phyloP scores from a whole-genome alignment of 441 rosid species.

The Mallotus japonicus region DNA sequence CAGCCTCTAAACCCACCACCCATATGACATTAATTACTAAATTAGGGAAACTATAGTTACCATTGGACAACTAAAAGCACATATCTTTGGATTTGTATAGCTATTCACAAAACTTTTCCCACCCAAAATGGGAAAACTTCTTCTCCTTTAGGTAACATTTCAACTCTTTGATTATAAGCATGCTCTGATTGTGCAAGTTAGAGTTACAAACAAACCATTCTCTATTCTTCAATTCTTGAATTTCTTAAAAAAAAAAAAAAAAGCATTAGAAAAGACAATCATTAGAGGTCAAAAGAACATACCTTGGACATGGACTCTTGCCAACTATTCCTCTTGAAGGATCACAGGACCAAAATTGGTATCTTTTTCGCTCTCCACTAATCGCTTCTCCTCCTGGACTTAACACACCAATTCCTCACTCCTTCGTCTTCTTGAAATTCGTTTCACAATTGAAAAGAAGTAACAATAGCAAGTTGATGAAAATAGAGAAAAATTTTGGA shows the following conservation, averaged over 20 bases:
- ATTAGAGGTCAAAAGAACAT: conserved; percentile 17
- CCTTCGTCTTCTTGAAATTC: no score
- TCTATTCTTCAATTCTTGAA: background rate
- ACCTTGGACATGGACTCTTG: conserved; percentile 23
- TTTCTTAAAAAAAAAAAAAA: background rate
- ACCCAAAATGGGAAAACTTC: background rate
- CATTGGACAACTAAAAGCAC: background rate
- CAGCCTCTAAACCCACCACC: background rate
- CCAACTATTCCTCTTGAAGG: background rate
- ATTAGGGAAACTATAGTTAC: background rate
- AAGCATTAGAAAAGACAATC: no score
- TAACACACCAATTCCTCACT: background rate
- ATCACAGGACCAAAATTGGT: conserved; percentile 6
- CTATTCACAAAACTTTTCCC: background rate
- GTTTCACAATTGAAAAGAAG: background rate
- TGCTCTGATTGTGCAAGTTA: background rate
- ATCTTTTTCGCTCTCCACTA: background rate
- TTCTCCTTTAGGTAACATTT: background rate
- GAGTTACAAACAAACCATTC: background rate
- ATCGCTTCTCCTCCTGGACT: background rate
- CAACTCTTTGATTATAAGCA: background rate
- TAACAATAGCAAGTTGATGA: background rate
- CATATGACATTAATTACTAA: background rate
- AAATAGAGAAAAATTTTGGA: background rate
- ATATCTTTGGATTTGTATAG: background rate